Percentiles rank a stretch among this genome's conserved stretches.
Conservation (phyloP, 192 early-diverging fungal species). For the Coemansia sp. region DNA sequence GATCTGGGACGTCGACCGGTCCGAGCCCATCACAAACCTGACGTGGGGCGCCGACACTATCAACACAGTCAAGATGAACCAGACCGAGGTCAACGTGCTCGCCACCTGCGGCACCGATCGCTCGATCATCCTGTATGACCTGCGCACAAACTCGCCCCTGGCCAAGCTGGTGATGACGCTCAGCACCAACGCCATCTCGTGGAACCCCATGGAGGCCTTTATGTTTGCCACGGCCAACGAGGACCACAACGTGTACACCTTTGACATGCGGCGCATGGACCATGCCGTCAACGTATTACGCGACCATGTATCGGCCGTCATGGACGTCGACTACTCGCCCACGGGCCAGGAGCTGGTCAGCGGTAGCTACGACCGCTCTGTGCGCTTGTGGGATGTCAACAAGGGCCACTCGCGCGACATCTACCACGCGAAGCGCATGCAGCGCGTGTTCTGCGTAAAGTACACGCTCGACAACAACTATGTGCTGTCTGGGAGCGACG, state of each 20-base stretch:
- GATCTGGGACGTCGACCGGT: constrained; percentile 89
- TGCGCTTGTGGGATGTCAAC: constrained; percentile 84
- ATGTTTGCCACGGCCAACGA: constrained; percentile 95
- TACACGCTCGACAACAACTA: constrained; percentile 96
- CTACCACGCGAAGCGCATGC: constrained; percentile 99
- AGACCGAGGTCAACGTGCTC: constrained; percentile 92
- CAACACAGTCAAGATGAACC: constrained; percentile 95
- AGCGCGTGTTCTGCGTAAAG: constrained; percentile 89
- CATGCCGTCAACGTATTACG: constrained; percentile 85
- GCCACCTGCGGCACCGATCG: constrained; percentile 95
- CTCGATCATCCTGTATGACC: constrained; percentile 92
- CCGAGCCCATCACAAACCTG: constrained; percentile 82
- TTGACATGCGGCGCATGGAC: constrained; percentile 97
- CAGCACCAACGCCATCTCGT: constrained; percentile 94
- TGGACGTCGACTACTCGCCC: constrained; percentile 98
- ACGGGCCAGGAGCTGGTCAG: constrained; percentile 96
- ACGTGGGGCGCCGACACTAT: constrained; percentile 96
- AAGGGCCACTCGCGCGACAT: constrained; percentile 87
- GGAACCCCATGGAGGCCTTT: constrained; percentile 99
- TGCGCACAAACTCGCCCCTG: constrained; percentile 86
- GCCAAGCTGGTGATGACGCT: constrained; percentile 83
- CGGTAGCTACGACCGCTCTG: constrained; percentile 92
- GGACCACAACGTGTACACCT: constrained; percentile 97
- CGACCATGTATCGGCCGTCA: constrained; percentile 97
- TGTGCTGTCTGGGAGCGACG: constrained; percentile 94